Conservation (phyloP, 2,329 filamentous ascomycete species). For the Elsinoe necatrix region DNA sequence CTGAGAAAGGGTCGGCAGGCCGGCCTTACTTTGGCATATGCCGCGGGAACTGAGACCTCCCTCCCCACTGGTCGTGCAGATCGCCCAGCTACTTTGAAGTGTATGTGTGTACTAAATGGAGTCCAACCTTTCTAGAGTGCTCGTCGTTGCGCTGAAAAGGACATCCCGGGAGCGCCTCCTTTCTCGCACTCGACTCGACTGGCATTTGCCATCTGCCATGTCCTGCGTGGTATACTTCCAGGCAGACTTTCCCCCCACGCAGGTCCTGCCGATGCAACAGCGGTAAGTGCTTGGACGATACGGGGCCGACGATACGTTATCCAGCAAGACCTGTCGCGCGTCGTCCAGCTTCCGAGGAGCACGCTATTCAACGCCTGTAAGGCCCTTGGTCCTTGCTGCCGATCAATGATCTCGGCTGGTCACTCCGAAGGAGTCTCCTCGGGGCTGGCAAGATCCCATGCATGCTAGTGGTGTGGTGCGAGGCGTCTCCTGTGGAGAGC, state of each 20-base stretch:
- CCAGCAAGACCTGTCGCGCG: neutral
- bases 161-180: neutral
- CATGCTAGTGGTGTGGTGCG: conserved; percentile 8
- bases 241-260: neutral
- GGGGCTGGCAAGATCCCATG: conserved; percentile 5
- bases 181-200: neutral
- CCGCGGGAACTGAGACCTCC: conserved; percentile 10
- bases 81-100: neutral
- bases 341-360: conserved; percentile 1
- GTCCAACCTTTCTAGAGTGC: conserved; percentile 2
- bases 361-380: neutral
- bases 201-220: neutral
- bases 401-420: conserved; percentile 11
- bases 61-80: neutral
- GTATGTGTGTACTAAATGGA: conserved; percentile 10
- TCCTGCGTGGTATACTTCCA: neutral
- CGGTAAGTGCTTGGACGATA: neutral
- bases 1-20: conserved; percentile 2
- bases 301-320: neutral
- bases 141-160: neutral
- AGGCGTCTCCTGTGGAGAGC: neutral
- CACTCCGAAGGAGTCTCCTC: neutral
- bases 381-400: neutral
- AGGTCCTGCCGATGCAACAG: conserved; percentile 2
- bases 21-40: conserved; percentile 12